A percentile compares a stretch with the other conserved stretches of the same genome.
These are phyloP conservation scores for Hypomontagnella submonticulosa DNA, from an alignment of 495 filamentous ascomycete species.

Conservation along the genomic window DNA sequence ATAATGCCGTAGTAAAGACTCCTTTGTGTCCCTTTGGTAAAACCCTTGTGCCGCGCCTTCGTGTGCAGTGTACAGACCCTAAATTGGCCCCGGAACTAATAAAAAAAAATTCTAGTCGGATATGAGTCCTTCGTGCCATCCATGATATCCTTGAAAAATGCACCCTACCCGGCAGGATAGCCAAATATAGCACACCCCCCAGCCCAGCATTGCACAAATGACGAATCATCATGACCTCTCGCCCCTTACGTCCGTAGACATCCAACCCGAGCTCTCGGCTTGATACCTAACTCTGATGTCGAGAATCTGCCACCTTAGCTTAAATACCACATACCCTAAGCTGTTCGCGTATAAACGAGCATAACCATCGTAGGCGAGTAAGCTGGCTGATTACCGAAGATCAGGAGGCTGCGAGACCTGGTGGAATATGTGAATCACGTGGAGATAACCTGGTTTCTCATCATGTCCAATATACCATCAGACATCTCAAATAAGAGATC, in stretches of 20 bases:
- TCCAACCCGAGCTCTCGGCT: constrained; percentile 17
- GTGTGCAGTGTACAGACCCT: constrained; percentile 30
- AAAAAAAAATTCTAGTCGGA: constrained; percentile 29
- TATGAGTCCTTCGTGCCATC: constrained; percentile 13
- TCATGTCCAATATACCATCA: constrained; percentile 38
- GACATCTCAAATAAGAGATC: constrained; percentile 34
- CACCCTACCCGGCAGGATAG: constrained; percentile 23
- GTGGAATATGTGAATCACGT: constrained; percentile 31
- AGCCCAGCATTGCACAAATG: constrained; percentile 23
- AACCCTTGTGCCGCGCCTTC: not conserved
- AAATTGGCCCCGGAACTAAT: constrained; percentile 21
- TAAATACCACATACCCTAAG: constrained; percentile 12
- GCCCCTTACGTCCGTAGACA: constrained; percentile 15
- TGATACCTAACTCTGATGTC: constrained; percentile 6
- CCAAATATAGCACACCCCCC: constrained; percentile 28
- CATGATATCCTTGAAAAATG: constrained; percentile 26
- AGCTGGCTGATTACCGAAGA: constrained; percentile 16
- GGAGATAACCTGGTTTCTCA: constrained; percentile 34
- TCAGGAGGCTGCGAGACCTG: constrained; percentile 13
- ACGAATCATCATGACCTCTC: constrained; percentile 16
- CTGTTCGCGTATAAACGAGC: constrained; percentile 11
- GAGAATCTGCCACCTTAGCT: constrained; percentile 16
- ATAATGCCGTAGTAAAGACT: constrained; percentile 27
- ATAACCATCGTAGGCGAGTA: constrained; percentile 4
- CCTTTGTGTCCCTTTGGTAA: constrained; percentile 33